Conservation (phyloP, 768 basidiomycete species). For the Suillus tomentosus region DNA sequence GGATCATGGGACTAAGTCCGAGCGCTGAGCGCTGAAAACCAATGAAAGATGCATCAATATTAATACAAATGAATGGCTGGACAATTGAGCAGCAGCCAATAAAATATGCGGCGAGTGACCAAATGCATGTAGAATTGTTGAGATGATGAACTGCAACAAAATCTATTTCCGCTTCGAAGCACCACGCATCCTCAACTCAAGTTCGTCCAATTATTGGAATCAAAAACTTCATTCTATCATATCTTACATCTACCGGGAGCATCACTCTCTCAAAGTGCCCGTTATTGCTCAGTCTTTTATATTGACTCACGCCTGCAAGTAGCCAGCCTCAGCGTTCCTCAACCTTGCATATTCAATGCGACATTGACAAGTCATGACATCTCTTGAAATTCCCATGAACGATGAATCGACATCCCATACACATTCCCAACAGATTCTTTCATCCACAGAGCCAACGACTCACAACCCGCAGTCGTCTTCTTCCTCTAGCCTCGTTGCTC, state of each 20-base stretch:
- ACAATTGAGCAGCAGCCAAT: background rate
- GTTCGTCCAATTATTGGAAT: background rate
- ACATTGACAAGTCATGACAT: conserved; percentile 27
- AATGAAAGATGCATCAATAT: background rate
- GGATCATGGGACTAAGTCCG: background rate
- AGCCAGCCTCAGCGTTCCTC: background rate
- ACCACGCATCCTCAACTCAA: background rate
- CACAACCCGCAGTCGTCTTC: conserved; percentile 10
- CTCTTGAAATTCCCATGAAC: conserved; percentile 26
- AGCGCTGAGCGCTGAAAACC: background rate
- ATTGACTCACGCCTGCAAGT: background rate
- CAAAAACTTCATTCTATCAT: background rate
- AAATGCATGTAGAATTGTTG: conserved; percentile 1
- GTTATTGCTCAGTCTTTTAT: background rate
- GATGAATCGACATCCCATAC: conserved; percentile 16
- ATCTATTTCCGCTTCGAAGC: background rate
- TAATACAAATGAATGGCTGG: background rate
- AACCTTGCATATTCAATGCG: conserved; percentile 19
- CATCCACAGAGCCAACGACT: conserved; percentile 6
- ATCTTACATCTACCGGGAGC: background rate
- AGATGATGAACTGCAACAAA: conserved; percentile 1
- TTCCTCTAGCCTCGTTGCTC: conserved; percentile 22
- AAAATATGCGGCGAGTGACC: background rate
- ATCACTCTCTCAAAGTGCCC: background rate
- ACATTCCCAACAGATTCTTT: background rate